phyloP scores from a whole-genome alignment of 805 yeast species.

The Saccharomycopsis sp. region DNA sequence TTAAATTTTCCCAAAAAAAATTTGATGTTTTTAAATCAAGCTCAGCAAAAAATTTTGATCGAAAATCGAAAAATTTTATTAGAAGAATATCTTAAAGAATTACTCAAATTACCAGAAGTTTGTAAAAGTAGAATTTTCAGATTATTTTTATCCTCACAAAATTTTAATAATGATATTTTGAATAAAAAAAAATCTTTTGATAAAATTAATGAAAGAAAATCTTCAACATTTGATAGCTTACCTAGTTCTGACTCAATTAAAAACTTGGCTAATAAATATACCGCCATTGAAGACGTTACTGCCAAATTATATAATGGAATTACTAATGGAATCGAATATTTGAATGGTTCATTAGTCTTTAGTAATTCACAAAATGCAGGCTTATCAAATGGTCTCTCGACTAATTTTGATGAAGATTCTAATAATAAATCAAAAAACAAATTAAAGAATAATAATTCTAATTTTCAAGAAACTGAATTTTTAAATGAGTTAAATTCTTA shows the following conservation, averaged over 20 bases:
- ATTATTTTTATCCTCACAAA: constrained; percentile 66
- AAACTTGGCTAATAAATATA: constrained; percentile 18
- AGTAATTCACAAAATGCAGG: constrained; percentile 10
- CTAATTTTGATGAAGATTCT: neutral
- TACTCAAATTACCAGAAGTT: constrained; percentile 54
- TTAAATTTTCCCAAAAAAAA: constrained; percentile 40
- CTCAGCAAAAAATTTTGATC: constrained; percentile 51
- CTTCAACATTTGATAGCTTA: neutral
- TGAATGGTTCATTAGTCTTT: constrained; percentile 14
- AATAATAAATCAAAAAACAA: neutral
- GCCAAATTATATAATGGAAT: constrained; percentile 26
- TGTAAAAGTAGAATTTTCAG: constrained; percentile 68
- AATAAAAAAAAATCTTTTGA: constrained; percentile 1
- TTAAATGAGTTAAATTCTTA: constrained; percentile 42
- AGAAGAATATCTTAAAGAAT: constrained; percentile 47
- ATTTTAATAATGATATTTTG: constrained; percentile 30
- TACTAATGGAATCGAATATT: constrained; percentile 20
- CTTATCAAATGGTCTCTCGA: constrained; percentile 2
- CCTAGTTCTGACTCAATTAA: constrained; percentile 13
- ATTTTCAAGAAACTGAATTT: constrained; percentile 27
- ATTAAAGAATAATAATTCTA: constrained; percentile 1
- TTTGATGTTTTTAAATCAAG: constrained; percentile 38
- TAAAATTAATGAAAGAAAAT: neutral
- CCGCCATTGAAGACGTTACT: constrained; percentile 20
- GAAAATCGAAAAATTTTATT: constrained; percentile 54